phyloP scores from a whole-genome alignment of 2,329 filamentous ascomycete species.

The Beauveria asiatica region DNA sequence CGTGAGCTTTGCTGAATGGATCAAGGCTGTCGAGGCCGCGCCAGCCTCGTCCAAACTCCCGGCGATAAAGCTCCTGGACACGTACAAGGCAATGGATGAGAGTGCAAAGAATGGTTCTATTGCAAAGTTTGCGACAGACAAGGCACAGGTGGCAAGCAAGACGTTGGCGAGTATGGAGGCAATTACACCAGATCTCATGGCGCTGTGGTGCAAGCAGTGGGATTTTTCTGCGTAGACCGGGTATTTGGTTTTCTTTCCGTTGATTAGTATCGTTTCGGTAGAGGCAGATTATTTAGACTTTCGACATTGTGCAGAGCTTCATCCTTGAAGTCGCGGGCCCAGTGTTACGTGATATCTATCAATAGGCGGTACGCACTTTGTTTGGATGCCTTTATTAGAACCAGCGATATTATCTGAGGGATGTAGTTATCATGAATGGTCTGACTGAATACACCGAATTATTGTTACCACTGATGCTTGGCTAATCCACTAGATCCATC shows the following conservation, averaged over 20 bases:
- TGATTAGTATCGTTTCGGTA: too few species aligned
- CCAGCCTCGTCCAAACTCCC: slow-evolving; percentile 36
- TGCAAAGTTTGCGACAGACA: slow-evolving; percentile 31
- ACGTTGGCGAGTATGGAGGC: slow-evolving; percentile 33
- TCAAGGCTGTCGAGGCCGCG: slow-evolving; percentile 30
- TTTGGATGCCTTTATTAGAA: too few species aligned
- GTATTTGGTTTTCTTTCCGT: not conserved
- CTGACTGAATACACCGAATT: too few species aligned
- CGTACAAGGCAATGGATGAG: slow-evolving; percentile 30
- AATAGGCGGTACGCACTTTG: too few species aligned
- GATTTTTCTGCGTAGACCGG: slow-evolving; percentile 13
- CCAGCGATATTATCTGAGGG: too few species aligned
- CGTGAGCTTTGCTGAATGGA: slow-evolving; percentile 37
- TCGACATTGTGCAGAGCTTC: too few species aligned
- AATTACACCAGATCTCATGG: slow-evolving; percentile 36
- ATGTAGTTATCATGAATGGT: too few species aligned
- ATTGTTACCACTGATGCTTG: too few species aligned
- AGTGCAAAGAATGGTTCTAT: slow-evolving; percentile 15
- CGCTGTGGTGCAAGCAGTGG: slow-evolving; percentile 41
- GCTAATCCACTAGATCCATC: too few species aligned
- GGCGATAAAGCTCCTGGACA: slow-evolving; percentile 43
- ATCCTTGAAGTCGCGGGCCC: too few species aligned
- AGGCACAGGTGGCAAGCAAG: slow-evolving; percentile 30
- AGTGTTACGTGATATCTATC: too few species aligned
- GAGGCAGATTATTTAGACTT: too few species aligned